Evolutionary conservation across 2,329 filamentous ascomycete species (phyloP), one percentile per base, ranked within the genome.

Genomic region (Beauveria asiatica): DNA sequence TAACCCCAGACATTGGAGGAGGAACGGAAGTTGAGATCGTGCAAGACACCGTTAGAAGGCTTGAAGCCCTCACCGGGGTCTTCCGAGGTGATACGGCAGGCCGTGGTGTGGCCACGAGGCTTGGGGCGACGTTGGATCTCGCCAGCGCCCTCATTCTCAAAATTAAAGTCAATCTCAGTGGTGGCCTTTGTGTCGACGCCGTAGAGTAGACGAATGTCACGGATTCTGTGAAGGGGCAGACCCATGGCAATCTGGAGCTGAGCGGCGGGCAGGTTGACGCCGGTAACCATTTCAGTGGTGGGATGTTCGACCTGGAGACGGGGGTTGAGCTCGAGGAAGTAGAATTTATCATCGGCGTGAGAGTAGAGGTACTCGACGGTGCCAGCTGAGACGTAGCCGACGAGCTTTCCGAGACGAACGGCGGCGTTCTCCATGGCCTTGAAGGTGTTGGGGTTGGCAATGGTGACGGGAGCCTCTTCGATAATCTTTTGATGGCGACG

Each of bases 1-100:
- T 99, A 99, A 82, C 94, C 94, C 94, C 94, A 99, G 60, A 97
- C 94, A 68, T 99, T 99, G 64, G 94, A 97, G 74, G 92, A 96
- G 80, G 89, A 95, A 72, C 94, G 86, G 85, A 99, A 99, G 82
- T 99, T 99, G 71, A 99, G 81, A 72, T 99, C 94, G 79, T 97
- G 94, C 85, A 99, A 95, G 57, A 93, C 96, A 85, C 94, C 94
- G 70, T 93, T 96, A 50, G 94, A 99, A 61, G 94, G 94, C 84
- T 99, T 99, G 86, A 99, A 99, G 57, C 94, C 94, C 81, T 99
- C 94, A 70, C 95, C 94, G 10, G 94, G 94, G 73, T 99, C 94
- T 75, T 99, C 94, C 0, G 94, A 99, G 27, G 94, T 99, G 77
- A 99, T 99, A 84, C 94, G 91, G 79, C 94, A 99, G 64, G 94